Conservation (phyloP, 2,329 filamentous ascomycete genomes). For the Dothideomycetes sp. region DNA sequence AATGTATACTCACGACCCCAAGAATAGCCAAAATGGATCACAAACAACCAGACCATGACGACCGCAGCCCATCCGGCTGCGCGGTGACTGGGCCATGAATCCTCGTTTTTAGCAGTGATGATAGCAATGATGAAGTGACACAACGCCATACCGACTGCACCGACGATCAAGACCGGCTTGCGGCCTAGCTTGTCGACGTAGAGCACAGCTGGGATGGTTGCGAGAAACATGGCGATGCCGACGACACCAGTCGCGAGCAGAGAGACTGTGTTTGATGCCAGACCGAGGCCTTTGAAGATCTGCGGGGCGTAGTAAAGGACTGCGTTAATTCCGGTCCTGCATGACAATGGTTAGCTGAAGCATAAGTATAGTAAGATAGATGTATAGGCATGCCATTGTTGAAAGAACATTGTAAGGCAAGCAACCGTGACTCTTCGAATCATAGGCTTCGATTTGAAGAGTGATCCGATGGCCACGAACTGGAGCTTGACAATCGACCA, state of each 20-base stretch:
- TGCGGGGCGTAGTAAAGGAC: slow-evolving; percentile 36
- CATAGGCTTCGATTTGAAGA: slow-evolving; percentile 63
- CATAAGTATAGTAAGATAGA: neutral
- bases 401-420: slow-evolving; percentile 31
- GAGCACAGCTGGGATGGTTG: slow-evolving; percentile 53
- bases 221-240: slow-evolving; percentile 56
- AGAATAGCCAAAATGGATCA: slow-evolving; percentile 62
- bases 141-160: slow-evolving; percentile 58
- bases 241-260: slow-evolving; percentile 58
- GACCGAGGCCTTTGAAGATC: slow-evolving; percentile 36
- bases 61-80: slow-evolving; percentile 60
- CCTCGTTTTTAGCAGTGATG: slow-evolving; percentile 51
- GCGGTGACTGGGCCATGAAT: slow-evolving; percentile 43
- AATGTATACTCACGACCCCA: slow-evolving; percentile 50
- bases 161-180: slow-evolving; percentile 50
- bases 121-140: slow-evolving; percentile 61
- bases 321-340: slow-evolving; percentile 31
- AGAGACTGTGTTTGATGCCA: slow-evolving; percentile 33
- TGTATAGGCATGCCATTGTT: slow-evolving; percentile 36
- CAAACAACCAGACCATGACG: slow-evolving; percentile 62
- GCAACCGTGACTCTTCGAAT: slow-evolving; percentile 55
- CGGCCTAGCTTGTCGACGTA: slow-evolving; percentile 54
- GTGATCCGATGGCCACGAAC: slow-evolving; percentile 53
- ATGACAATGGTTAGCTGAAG: neutral
- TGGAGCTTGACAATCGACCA: slow-evolving; percentile 56